Base-by-base conservation (phyloP, 345 rosid genomes). In the Reutealis trisperma region DNA sequence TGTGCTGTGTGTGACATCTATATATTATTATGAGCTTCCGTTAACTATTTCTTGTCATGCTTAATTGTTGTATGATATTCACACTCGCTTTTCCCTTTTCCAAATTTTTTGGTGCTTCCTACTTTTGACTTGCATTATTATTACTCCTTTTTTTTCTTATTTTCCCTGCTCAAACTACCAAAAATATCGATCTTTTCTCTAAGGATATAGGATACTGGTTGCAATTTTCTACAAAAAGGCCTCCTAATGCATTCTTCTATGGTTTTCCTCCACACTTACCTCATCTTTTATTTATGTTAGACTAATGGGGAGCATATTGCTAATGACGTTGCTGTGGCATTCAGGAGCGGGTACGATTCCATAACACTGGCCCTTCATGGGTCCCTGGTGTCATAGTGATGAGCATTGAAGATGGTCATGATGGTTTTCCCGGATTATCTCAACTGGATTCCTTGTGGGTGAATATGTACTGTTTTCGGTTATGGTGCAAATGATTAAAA, bases 371-470 rank as follows among this genome's bases (percentile, higher is more conserved):
- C 55, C 92, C 92, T 59, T 87, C 91, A 61, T 84, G 88, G 57
- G 70, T 92, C 74, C 94, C 90, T 12, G 99, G 98, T 34, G 86
- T 92, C 75, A 90, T 93, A 59, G 93, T 85, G 78, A 90, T 93
- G 93, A 90, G 94, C 86, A 86, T 96, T 81, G 97, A 96, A 86
- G 98, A 92, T 86, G 94, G 94, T 60, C 81, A 79, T 54, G 81
- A 84, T 80, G 93, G 88, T 76, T 72, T 78, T 67, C 87, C 90
- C 1, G 91, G 91, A 72, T 71, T 91, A 78, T 80, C 93, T 72
- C 93, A 87, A 79, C 84, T 92, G 72, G 98, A 96, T 86, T 86
- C 91, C 34, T 64, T 70, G 98, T 93, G 83, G 66, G 99, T 84
- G 51, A 24, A 75, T 41, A 58, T 25, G 59, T 34, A 55, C 41